Conservation (phyloP, 306 rosid species). For the Quercus berberidifolia region DNA sequence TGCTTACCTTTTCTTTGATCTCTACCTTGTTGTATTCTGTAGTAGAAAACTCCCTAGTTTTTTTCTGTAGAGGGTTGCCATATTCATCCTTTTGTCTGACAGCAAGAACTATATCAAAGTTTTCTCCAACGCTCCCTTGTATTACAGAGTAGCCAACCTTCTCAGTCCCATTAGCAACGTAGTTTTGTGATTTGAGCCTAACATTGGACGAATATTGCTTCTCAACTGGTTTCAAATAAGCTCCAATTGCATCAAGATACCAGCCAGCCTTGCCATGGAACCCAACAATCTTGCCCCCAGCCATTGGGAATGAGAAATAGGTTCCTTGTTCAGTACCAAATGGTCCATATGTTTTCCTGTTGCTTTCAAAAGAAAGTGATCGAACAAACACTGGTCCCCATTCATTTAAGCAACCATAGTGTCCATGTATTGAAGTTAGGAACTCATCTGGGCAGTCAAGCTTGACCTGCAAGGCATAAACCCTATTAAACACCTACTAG, state of each 20-base stretch:
- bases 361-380: constrained; percentile 58
- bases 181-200: constrained; percentile 32
- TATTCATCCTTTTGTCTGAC: constrained; percentile 63
- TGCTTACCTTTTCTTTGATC: constrained; percentile 45
- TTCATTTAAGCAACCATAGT: constrained; percentile 48
- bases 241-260: constrained; percentile 87
- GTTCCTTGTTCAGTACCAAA: constrained; percentile 61
- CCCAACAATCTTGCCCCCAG: constrained; percentile 75
- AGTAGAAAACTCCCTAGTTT: constrained; percentile 25
- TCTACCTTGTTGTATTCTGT: constrained; percentile 32
- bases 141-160: constrained; percentile 57
- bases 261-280: constrained; percentile 76
- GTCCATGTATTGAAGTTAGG: constrained; percentile 60
- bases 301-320: constrained; percentile 49
- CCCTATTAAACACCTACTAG: background rate
- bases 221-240: constrained; percentile 47
- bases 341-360: constrained; percentile 59
- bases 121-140: constrained; percentile 65
- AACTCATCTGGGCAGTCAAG: constrained; percentile 64
- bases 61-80: constrained; percentile 33
- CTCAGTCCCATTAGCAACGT: constrained; percentile 28
- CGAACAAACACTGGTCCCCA: constrained; percentile 41
- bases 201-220: constrained; percentile 37
- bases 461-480: constrained; percentile 39
- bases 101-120: constrained; percentile 73